phyloP scores from a whole-genome alignment of 495 filamentous ascomycete genomes.

The Hypoxylon fuscum region DNA sequence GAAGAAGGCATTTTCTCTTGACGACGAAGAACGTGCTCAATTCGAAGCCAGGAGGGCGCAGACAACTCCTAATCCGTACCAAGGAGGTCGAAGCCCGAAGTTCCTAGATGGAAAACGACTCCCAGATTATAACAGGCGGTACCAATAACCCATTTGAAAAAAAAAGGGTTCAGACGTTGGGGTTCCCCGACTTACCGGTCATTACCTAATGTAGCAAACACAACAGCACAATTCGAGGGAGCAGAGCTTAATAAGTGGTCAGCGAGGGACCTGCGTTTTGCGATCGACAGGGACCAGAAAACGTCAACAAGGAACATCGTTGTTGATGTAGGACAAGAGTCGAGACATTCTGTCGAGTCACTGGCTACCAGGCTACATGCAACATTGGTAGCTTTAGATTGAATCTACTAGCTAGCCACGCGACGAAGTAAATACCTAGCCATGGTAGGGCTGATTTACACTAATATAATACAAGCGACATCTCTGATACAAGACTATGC shows the following conservation, averaged over 20 bases:
- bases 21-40: constrained; percentile 62
- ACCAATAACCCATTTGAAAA: not conserved
- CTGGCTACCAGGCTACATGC: not conserved
- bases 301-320: constrained; percentile 11
- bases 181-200: constrained; percentile 9
- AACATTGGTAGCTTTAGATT: not conserved
- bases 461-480: constrained; percentile 5
- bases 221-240: constrained; percentile 15
- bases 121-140: constrained; percentile 30
- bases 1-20: constrained; percentile 65
- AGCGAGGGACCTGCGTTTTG: constrained; percentile 17
- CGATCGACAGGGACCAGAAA: constrained; percentile 24
- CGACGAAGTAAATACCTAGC: constrained; percentile 9
- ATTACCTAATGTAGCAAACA: not conserved
- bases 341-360: constrained; percentile 7
- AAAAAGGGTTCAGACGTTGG: not conserved
- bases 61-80: constrained; percentile 52
- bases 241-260: constrained; percentile 20
- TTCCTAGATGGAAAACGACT: constrained; percentile 56
- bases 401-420: constrained; percentile 1
- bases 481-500: not conserved
- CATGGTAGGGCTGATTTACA: constrained; percentile 3
- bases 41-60: constrained; percentile 58
- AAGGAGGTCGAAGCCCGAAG: constrained; percentile 51
- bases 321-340: constrained; percentile 1